A percentile compares a stretch with the other conserved stretches of the same genome.
phyloP scores from a whole-genome alignment of 2,329 filamentous ascomycete species.

The Scleromitrula shiraiana region DNA sequence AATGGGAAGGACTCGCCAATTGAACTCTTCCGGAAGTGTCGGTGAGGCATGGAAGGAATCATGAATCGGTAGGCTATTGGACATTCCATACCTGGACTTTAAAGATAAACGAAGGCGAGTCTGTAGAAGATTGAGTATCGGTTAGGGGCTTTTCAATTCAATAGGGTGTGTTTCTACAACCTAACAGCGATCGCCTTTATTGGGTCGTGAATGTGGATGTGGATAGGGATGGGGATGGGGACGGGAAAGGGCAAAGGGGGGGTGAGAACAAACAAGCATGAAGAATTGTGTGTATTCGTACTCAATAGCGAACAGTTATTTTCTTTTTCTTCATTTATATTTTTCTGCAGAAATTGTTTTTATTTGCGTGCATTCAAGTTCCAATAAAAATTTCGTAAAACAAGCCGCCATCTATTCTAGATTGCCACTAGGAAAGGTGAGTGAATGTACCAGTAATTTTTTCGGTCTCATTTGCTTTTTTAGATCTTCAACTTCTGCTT shows the following conservation, averaged over 20 bases:
- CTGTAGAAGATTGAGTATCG: not conserved
- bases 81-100: not conserved
- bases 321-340: not conserved
- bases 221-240: too few species aligned
- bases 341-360: not conserved
- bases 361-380: too few species aligned
- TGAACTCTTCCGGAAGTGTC: not conserved
- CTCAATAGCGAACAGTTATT: not conserved
- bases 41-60: conserved; percentile 2
- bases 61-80: not conserved
- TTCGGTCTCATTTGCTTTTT: too few species aligned
- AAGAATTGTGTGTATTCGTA: not conserved
- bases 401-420: too few species aligned
- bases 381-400: too few species aligned
- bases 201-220: not conserved
- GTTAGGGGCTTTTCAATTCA: too few species aligned
- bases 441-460: too few species aligned
- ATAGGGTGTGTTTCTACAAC: too few species aligned
- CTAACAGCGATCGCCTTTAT: not conserved
- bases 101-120: not conserved
- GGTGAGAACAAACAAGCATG: not conserved
- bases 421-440: too few species aligned
- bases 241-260: not conserved
- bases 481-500: too few species aligned
- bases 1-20: not conserved